phyloP scores from a whole-genome alignment of 176 grass and related monocot genomes.

The Saccharum spontaneum region DNA sequence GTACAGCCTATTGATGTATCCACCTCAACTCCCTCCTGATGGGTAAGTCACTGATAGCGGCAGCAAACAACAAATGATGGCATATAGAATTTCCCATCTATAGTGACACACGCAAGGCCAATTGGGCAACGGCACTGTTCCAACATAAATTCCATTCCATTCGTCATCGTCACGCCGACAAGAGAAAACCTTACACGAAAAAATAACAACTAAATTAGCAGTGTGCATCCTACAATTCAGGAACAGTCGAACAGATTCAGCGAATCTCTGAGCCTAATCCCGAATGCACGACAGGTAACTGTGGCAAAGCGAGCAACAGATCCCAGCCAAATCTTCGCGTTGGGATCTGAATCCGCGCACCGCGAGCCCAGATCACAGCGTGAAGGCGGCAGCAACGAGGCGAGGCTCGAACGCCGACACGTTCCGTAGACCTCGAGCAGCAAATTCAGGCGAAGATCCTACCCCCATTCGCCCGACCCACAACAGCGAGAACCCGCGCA shows the following conservation, averaged over 20 bases:
- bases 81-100: not conserved
- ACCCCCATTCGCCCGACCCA: not conserved
- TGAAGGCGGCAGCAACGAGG: not conserved
- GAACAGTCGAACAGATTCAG: not conserved
- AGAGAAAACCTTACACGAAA: not conserved
- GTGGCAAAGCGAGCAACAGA: not conserved
- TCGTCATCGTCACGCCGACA: not conserved
- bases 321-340: not conserved
- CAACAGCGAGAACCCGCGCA: not conserved
- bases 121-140: not conserved
- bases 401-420: not conserved
- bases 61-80: not conserved
- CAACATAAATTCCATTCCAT: not conserved
- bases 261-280: not conserved
- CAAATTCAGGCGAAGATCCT: not conserved
- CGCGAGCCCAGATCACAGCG: not conserved
- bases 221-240: not conserved
- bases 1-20: constrained; percentile 23
- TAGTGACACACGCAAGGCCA: not conserved
- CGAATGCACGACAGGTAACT: not conserved
- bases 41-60: not conserved
- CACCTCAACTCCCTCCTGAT: constrained; percentile 17
- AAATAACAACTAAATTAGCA: not conserved
- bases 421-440: not conserved
- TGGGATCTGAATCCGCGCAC: not conserved